A percentile compares a stretch with the other conserved stretches of the same genome.
Conservation (phyloP, 2,329 filamentous ascomycete species). For the Fusarium sp. region DNA sequence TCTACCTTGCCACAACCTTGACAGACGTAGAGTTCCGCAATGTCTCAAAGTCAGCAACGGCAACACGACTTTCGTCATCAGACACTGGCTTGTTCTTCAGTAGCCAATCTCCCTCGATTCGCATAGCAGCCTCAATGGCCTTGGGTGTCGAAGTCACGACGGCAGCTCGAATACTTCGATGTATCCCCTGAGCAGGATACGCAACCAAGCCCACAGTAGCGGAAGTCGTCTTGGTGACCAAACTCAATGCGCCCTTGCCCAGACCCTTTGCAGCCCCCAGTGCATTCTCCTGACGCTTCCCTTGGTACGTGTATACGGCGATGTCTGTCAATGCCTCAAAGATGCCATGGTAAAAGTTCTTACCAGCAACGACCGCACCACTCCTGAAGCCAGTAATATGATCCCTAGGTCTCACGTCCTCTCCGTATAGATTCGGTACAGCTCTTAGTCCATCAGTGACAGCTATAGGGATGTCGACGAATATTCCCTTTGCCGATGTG, state of each 20-base stretch:
- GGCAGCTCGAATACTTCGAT: not conserved
- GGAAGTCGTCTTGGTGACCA: slow-evolving; percentile 8
- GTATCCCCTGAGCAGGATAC: slow-evolving; percentile 1
- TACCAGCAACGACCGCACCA: slow-evolving; percentile 1
- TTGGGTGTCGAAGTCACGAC: not conserved
- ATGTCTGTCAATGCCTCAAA: slow-evolving; percentile 8
- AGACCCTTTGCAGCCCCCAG: slow-evolving; percentile 2
- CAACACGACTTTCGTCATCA: not conserved
- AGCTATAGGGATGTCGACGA: not conserved
- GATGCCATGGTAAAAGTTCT: slow-evolving; percentile 7
- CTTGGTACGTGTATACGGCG: slow-evolving; percentile 1
- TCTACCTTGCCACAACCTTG: not conserved
- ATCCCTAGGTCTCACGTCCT: not conserved
- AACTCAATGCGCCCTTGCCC: not conserved
- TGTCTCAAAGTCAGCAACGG: not conserved
- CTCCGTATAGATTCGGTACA: not conserved
- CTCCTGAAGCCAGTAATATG: not conserved
- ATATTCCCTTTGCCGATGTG: not conserved
- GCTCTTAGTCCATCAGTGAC: slow-evolving; percentile 4
- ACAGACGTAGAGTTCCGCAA: not conserved
- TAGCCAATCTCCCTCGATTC: not conserved
- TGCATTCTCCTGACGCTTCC: not conserved
- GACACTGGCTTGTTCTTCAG: not conserved
- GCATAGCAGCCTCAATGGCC: not conserved
- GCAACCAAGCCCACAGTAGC: not conserved